Base-by-base conservation (phyloP, 129 eudicot genomes). In the Pseudognaphalium luteoalbum region DNA sequence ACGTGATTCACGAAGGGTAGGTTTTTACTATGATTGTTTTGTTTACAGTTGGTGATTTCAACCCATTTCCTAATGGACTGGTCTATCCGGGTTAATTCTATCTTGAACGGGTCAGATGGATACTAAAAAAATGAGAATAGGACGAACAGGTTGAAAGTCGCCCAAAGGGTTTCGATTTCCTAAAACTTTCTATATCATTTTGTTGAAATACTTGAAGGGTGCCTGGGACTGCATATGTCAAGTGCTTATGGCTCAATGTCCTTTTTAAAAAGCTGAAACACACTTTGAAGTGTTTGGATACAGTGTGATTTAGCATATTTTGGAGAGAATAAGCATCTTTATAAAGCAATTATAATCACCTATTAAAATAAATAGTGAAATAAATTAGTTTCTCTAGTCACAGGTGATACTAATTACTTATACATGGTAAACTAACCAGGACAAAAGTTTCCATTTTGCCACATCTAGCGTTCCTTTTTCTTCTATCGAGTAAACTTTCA, bases 1-100 rank as follows among this genome's bases (percentile, higher is more conserved):
- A 83, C 97, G 97, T 78, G 99, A 91, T 87, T 95, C 97, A 28
- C 81, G 99, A 75, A 91, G 99, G 92, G 99, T 95, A 84, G 56
- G 35, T 75, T 41, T 51, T 56, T 64, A 60, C 30, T 59, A 17
- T 42, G 74, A 3, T 80, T 64, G 44, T 75, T 68, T 41, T 50
- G 44, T 70, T 71, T 64, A 34, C 22, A 58, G 16, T 54, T 34
- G 66, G n/a, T 30, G 12, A 5, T 19, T 72, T 37, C 5, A n/a
- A 12, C 34, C 44, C 2, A 20, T 33, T 58, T 72, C 33, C 20
- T 72, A n/a, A 56, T 72, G 66, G 2, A 33, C 56, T 34, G 34
- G 70, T 74, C 14, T 16, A 41, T 22, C 15, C 2, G 44, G n/a
- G 42, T 42, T 56, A 25, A 5, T 60, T 60, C 15, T 37, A 68